Percentiles rank a stretch among this genome's conserved stretches.
phyloP scores from a whole-genome alignment of 2,329 filamentous ascomycete species.

The Sporothrix pseudoabietina region DNA sequence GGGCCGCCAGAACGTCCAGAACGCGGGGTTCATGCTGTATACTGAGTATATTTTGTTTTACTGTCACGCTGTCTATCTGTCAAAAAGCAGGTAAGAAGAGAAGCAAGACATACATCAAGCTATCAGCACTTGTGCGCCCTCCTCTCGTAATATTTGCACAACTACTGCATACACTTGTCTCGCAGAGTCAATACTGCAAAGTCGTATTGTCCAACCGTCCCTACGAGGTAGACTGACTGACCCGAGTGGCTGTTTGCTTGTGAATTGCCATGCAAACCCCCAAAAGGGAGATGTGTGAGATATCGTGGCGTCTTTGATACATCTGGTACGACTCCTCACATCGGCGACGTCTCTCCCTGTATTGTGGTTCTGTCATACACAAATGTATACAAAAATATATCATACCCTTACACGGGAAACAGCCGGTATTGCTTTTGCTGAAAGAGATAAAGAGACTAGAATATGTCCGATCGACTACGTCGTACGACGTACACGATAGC shows the following conservation, averaged over 20 bases:
- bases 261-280: not conserved
- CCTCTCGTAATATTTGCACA: not conserved
- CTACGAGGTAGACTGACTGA: not conserved
- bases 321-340: not conserved
- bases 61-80: not conserved
- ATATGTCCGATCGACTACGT: not conserved
- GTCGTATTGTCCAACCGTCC: not conserved
- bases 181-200: not conserved
- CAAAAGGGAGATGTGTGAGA: not conserved
- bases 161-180: not conserved
- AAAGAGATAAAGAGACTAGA: not conserved
- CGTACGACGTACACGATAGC: not conserved
- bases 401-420: not conserved
- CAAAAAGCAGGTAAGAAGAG: not conserved
- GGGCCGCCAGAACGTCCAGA: not conserved
- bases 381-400: not conserved
- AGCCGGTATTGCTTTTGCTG: not conserved
- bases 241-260: not conserved
- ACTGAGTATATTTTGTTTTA: not conserved
- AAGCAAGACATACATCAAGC: not conserved
- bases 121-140: not conserved
- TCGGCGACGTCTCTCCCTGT: constrained; percentile 10
- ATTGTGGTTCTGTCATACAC: not conserved
- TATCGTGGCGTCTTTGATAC: not conserved
- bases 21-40: constrained; percentile 7